Base-by-base conservation (phyloP, 768 basidiomycete species). In the Clavaria fumosa region DNA sequence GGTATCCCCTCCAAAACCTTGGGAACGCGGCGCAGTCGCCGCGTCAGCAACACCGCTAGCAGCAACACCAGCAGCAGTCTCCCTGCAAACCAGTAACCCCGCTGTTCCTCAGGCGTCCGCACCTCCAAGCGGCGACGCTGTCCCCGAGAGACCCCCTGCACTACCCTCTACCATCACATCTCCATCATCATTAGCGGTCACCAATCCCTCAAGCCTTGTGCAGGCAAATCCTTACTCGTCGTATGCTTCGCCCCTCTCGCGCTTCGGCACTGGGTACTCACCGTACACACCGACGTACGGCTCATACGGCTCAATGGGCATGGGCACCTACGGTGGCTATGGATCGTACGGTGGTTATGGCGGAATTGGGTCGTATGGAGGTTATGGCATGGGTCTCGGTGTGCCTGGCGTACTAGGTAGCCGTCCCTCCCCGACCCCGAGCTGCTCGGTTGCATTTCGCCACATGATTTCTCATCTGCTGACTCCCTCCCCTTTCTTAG, bases 1-100 rank as follows among this genome's bases (percentile, higher is more conserved):
- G 83, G 73, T 69, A 24, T 83, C 84, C 15, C 85, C 85, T 34
- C 85, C 84, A 53, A 89, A 88, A 54, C 86, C 85, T 46, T 90
- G 85, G 86, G 86, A 90, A 55, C 70, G 75, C 37, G 60, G 59
- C 30, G 68, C 70, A 5, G 58, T 60, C 32, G 49, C 55, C 26
- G 57, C 61, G 20, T 49, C 62, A 24, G 39, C 59, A 21, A 31
- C 52, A 17, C 34, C 59, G 17, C 27, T 53, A 11, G 38, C 54
- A n/a, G n/a, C n/a, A n/a, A n/a, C n/a, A n/a, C n/a, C n/a, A n/a
- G n/a, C n/a, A n/a, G n/a, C n/a, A n/a, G n/a, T n/a, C n/a, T n/a
- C n/a, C n/a, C n/a, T n/a, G n/a, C n/a, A n/a, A n/a, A n/a, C n/a
- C n/a, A n/a, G n/a, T n/a, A n/a, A n/a, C n/a, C n/a, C n/a, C n/a